phyloP scores from a whole-genome alignment of 1,139 yeast genomes.

The Suhomyces coccinellae region DNA sequence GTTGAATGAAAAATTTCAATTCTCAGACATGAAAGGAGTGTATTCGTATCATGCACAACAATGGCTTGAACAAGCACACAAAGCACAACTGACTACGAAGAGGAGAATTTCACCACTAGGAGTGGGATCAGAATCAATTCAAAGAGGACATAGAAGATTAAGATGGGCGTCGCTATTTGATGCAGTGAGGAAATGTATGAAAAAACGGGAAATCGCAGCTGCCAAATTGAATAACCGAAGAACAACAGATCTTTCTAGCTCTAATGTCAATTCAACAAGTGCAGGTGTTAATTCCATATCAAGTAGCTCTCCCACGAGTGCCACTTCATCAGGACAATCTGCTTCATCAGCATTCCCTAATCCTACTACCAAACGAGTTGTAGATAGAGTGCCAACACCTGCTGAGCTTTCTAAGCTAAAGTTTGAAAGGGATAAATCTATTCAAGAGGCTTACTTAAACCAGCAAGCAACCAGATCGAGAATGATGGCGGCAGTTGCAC shows the following conservation, averaged over 20 bases:
- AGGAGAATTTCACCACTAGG: slow-evolving; percentile 90
- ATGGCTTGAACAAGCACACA: slow-evolving; percentile 90
- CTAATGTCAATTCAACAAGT: slow-evolving; percentile 15
- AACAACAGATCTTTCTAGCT: slow-evolving; percentile 40
- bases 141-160: slow-evolving; percentile 84
- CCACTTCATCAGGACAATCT: not conserved
- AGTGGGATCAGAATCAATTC: slow-evolving; percentile 86
- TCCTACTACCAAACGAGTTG: slow-evolving; percentile 21
- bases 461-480: slow-evolving; percentile 47
- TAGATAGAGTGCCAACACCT: slow-evolving; percentile 67
- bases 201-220: slow-evolving; percentile 66
- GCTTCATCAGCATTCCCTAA: not conserved
- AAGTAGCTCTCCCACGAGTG: slow-evolving; percentile 7
- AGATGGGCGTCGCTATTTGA: slow-evolving; percentile 98
- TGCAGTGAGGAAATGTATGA: slow-evolving; percentile 87
- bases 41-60: slow-evolving; percentile 82
- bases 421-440: slow-evolving; percentile 80
- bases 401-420: slow-evolving; percentile 79
- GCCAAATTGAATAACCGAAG: slow-evolving; percentile 39
- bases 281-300: slow-evolving; percentile 2
- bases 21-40: slow-evolving; percentile 84
- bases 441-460: slow-evolving; percentile 68
- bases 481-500: slow-evolving; percentile 45
- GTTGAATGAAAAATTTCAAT: slow-evolving; percentile 81
- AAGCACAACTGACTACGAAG: slow-evolving; percentile 83